Base-by-base conservation (phyloP, 1,284 basidiomycete species). In the Cryptococcus sp. region DNA sequence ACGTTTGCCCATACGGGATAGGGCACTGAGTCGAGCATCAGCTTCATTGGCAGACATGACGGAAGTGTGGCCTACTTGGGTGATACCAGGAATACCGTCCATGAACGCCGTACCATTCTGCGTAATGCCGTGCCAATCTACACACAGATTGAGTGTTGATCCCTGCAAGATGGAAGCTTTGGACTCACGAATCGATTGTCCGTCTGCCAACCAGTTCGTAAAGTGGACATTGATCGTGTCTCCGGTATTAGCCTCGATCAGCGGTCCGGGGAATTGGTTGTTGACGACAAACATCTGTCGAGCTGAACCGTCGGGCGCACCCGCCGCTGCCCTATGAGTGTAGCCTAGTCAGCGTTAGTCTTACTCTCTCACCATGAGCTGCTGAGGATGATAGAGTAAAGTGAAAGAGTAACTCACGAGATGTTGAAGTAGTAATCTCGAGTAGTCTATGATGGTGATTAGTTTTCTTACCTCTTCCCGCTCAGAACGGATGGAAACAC, bases 1-100 rank as follows among this genome's bases (percentile, higher is more conserved):
- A 85, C 8, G 76, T 78, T 19, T 76, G 64, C 0, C 78, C 77
- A 0, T 82, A 72, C 2, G 79, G 77, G 58, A 86, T 84, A 1
- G 83, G 83, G 64, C 85, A 86, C 67, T 74, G 45, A 19, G 2
- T 20, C 1, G 20, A 22, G 22, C 27, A 46, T 52, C 30, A 35
- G 19, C 39, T 17, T 5, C 19, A 17, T 30, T 1, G 20, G 1
- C 20, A 15, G 27, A 16, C 41, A 30, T 23, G 13, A 48, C 20
- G 15, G n/a, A 8, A 16, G 27, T 17, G 17, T 35, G 49, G 48
- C 68, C 51, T 35, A 68, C 68, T 47, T 70, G 68, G 22, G 66
- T 62, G 30, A 73, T 47, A 19, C 71, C 71, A 10, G 71, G 67
- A 4, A 69, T 65, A 38, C 71, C 71, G 52, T 73, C 71, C 63